These are phyloP conservation scores for Apiospora hydei DNA, from an alignment of 2,329 filamentous ascomycete species.

Conservation along the genomic window DNA sequence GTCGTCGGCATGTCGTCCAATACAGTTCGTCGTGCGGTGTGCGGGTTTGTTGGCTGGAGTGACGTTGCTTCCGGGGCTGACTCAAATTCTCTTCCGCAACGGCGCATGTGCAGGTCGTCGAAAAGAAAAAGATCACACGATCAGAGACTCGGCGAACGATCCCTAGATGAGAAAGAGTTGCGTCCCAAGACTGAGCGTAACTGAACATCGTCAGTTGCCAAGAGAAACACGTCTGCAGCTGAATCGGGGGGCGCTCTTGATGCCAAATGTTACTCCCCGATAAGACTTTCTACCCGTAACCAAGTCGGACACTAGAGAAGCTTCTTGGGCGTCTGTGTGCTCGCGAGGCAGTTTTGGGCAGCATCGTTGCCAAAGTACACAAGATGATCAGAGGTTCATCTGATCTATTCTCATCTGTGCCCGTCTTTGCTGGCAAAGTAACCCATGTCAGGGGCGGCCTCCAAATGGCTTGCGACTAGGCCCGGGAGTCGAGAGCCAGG, in stretches of 20 bases:
- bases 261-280: background rate
- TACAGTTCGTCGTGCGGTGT: background rate
- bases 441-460: background rate
- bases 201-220: background rate
- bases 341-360: background rate
- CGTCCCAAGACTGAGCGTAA: constrained; percentile 5
- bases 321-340: background rate
- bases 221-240: background rate
- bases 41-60: background rate
- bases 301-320: background rate
- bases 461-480: background rate
- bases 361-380: background rate
- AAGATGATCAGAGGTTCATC: background rate
- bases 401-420: background rate
- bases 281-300: background rate
- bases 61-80: background rate
- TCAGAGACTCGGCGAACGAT: background rate
- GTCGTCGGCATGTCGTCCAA: background rate
- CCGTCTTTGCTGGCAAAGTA: background rate
- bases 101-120: background rate
- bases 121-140: background rate
- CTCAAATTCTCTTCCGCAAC: background rate
- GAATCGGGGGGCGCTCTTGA: background rate
- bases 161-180: background rate
- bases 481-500: background rate